Evolutionary conservation across 1,139 yeast genomes (phyloP).

Genomic region (Magnusiomyces suaveolens): DNA sequence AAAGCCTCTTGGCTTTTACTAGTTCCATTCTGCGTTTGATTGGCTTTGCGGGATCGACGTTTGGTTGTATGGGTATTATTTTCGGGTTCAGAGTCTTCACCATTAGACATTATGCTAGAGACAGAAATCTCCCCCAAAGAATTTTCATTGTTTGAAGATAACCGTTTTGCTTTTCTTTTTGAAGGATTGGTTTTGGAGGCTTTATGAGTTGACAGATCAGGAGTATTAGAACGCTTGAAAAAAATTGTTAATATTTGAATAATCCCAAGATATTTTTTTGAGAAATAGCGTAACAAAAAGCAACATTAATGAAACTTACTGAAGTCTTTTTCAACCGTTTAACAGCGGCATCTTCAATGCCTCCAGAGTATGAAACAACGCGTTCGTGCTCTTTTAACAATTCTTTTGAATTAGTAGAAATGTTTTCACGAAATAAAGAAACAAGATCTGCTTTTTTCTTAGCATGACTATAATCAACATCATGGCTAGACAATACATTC

Average conservation of each 20-base stretch:
- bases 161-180: not conserved
- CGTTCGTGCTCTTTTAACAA: not conserved
- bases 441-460: slow-evolving; percentile 1
- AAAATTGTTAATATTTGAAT: not conserved
- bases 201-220: not conserved
- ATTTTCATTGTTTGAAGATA: not conserved
- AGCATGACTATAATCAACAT: not conserved
- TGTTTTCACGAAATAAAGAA: not conserved
- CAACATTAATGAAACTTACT: not conserved
- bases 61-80: slow-evolving; percentile 4
- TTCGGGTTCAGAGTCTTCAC: slow-evolving; percentile 6
- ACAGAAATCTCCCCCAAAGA: not conserved
- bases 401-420: not conserved
- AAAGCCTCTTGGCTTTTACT: no score
- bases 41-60: not conserved
- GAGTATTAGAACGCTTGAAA: not conserved
- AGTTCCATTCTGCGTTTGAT: no score
- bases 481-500: not conserved
- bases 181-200: not conserved
- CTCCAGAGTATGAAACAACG: not conserved
- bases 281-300: not conserved
- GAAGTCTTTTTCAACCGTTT: not conserved
- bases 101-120: not conserved
- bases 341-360: not conserved
- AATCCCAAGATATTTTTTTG: no score